Evolutionary conservation across 2,329 filamentous ascomycete genomes (phyloP), one percentile per base, ranked within the genome.

Genomic region (Curvularia sp.): DNA sequence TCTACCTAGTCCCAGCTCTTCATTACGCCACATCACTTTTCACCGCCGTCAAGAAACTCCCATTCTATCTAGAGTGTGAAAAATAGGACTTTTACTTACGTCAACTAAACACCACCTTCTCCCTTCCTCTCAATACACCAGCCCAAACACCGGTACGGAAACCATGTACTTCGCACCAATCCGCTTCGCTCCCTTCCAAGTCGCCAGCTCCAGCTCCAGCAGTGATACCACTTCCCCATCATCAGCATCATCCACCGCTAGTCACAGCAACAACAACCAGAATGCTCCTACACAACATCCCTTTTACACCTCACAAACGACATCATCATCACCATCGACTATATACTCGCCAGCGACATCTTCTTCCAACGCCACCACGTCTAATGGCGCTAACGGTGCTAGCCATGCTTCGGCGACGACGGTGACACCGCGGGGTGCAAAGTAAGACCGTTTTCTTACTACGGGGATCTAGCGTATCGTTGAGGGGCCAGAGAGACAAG

Each of bases 111-210:
- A 2, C 15, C 15, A 7, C 15, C 34, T 36, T 7, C 34, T 27
- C 7, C 7, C 34, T 36, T 15, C 18, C 15, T 36, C 32, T n/a
- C 12, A 34, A 34, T 3, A 27, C 7, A 27, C 25, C n/a, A n/a
- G 25, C 4, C 25, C 25, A 34, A 34, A 34, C 9, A 12, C 30
- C 8, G 15, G 10, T 49, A 47, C n/a, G 13, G 13, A 10, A 1
- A 18, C 10, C 21, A 67, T 67, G 64, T 63, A 60, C 10, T 64
- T 73, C 12, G 64, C 71, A 15, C 72, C 72, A 0, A 73, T 74
- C 34, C 70, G 72, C 47, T 63, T 75, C 50, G 56, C 65, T 2
- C 71, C 70, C 5, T 72, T 75, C 21, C 72, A 75, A 60, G 42
- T 45, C 42, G 7, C 42, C 2, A 30, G 42, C 13, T 27, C 42